Evolutionary conservation across 495 filamentous ascomycete species (phyloP), one percentile per base, ranked within the genome.

Genomic region (Aspergillus asperescens): DNA sequence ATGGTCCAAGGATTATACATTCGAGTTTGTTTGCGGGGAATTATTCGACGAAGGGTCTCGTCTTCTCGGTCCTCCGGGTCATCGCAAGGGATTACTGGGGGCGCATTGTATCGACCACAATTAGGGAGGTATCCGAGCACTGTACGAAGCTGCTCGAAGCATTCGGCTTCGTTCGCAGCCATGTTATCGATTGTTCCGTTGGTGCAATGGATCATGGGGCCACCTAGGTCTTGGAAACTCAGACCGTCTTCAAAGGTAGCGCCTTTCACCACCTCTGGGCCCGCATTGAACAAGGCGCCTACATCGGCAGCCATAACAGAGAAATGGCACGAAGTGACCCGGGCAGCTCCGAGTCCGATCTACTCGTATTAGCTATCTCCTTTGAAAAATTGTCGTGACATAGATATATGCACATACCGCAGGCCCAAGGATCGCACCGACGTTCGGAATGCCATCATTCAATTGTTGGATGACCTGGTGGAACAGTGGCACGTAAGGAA

Each of bases 111-210:
- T 18, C 65, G 67, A 4, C 80, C 81, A 20, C 63, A 77, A 49
- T 81, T 81, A 1, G 81, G 81, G 0, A 83, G 61, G 54, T 79
- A 85, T 31, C 67, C 57, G 24, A 83, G 59, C 1, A 85, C 73
- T 0, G 71, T 76, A 7, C 79, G 71, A 16, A 85, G 60, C 54
- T 85, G 81, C 55, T 80, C 75, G 53, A 80, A 83, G 54, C 79
- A 81, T 22, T 76, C 80, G 9, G 70, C 68, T 61, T 85, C 82
- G 53, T 82, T 76, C 5, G 72, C 70, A 0, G 82, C 81, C 5
- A 82, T 63, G 51, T 85, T 84, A 54, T 85, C 82, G 49, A 85
- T 82, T 1, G 81, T 85, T 0, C 82, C 82, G 48, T 85, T 84
- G 5, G 76, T 80, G 59, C 81, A 83, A 54, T 85, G 82, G 54